A percentile compares a stretch with the other conserved stretches of the same genome.
Conservation (phyloP, 1,284 basidiomycete genomes). For the Tremellales sp. region DNA sequence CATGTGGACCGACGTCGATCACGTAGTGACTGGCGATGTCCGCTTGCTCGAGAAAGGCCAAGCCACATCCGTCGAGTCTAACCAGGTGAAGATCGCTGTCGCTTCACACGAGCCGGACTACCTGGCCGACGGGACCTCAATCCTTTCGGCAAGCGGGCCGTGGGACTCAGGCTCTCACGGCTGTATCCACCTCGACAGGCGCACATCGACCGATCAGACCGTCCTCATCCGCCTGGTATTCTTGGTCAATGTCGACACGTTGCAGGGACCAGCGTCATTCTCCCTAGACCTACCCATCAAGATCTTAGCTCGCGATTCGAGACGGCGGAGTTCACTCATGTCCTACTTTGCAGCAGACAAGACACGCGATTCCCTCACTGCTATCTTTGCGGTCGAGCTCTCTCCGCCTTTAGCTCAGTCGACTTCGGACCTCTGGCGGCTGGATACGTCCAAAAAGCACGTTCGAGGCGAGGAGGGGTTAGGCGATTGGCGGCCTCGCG, state of each 20-base stretch:
- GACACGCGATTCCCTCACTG: constrained; percentile 54
- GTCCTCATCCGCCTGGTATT: constrained; percentile 73
- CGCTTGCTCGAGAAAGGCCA: constrained; percentile 80
- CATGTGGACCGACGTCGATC: constrained; percentile 68
- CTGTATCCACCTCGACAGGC: constrained; percentile 76
- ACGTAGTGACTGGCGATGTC: constrained; percentile 55
- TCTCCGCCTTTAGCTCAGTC: constrained; percentile 81
- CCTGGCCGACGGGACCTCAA: constrained; percentile 74
- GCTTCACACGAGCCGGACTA: constrained; percentile 60
- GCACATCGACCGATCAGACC: constrained; percentile 83
- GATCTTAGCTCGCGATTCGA: constrained; percentile 77
- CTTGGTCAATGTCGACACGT: constrained; percentile 75
- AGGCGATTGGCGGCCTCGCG: constrained; percentile 76
- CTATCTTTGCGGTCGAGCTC: constrained; percentile 73
- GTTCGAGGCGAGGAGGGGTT: constrained; percentile 85
- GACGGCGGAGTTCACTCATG: constrained; percentile 60
- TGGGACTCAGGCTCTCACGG: constrained; percentile 96
- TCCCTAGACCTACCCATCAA: constrained; percentile 78
- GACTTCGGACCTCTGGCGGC: constrained; percentile 83
- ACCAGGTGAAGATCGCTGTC: constrained; percentile 49
- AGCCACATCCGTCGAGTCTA: constrained; percentile 51
- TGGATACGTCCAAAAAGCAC: constrained; percentile 91
- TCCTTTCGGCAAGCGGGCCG: constrained; percentile 63
- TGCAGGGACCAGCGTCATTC: constrained; percentile 78
- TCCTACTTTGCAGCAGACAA: constrained; percentile 69